Percentiles rank a stretch among this genome's conserved stretches.
Conservation (phyloP, 2,329 filamentous ascomycete species). For the Elsinoe batatas region DNA sequence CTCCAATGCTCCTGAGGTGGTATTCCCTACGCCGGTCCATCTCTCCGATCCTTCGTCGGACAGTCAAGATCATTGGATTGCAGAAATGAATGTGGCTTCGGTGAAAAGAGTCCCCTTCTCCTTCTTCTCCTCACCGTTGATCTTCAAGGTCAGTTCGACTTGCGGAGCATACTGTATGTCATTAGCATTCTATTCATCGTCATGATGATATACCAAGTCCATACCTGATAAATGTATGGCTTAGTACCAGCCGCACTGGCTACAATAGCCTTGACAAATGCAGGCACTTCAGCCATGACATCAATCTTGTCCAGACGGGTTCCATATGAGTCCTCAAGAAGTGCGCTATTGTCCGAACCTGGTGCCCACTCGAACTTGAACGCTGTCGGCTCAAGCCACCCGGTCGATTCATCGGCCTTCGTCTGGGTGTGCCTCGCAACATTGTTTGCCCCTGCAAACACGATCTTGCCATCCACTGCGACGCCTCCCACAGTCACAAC, state of each 20-base stretch:
- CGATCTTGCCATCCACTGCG: conserved; percentile 67
- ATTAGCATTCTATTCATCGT: background rate
- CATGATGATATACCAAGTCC: conserved; percentile 20
- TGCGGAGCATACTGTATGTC: conserved; percentile 57
- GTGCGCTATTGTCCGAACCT: conserved; percentile 59
- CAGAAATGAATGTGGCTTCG: conserved; percentile 92
- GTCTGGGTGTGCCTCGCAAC: conserved; percentile 59
- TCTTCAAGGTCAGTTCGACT: conserved; percentile 70
- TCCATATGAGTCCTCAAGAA: conserved; percentile 59
- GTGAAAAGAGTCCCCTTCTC: conserved; percentile 74
- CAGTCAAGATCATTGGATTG: background rate
- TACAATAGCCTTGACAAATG: conserved; percentile 90
- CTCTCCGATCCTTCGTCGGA: conserved; percentile 22
- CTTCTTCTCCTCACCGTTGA: conserved; percentile 65
- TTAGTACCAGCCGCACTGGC: conserved; percentile 81
- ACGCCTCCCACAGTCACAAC: conserved; percentile 75
- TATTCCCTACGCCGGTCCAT: background rate
- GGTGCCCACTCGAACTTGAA: conserved; percentile 76
- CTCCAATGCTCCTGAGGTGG: background rate
- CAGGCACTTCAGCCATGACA: conserved; percentile 92
- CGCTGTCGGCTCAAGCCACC: conserved; percentile 78
- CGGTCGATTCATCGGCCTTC: conserved; percentile 64
- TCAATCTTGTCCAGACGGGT: conserved; percentile 72
- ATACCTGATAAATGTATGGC: conserved; percentile 94
- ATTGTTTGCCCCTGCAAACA: conserved; percentile 59